Percentiles rank a stretch among this genome's conserved stretches.
Conservation (phyloP, 768 basidiomycete genomes). For the Podaxis sp. region DNA sequence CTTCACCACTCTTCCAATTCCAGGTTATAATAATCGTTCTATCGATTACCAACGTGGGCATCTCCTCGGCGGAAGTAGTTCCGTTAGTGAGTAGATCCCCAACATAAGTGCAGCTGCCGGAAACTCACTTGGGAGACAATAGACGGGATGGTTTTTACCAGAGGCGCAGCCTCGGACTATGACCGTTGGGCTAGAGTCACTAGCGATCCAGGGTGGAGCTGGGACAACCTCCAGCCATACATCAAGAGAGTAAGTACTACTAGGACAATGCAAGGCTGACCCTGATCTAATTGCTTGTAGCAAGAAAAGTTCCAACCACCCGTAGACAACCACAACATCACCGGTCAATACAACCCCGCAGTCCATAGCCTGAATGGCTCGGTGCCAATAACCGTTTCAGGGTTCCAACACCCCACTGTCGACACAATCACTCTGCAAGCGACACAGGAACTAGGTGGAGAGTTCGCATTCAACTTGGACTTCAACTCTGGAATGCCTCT, state of each 20-base stretch:
- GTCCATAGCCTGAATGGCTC: slow-evolving; percentile 25
- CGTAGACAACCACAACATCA: slow-evolving; percentile 25
- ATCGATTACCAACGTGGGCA: slow-evolving; percentile 25
- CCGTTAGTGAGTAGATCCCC: slow-evolving; percentile 21
- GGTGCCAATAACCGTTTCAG: slow-evolving; percentile 22
- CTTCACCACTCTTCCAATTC: slow-evolving; percentile 24
- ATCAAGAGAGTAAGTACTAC: slow-evolving; percentile 18
- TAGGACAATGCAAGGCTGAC: background rate
- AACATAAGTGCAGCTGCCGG: background rate
- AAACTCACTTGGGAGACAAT: background rate
- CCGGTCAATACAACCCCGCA: slow-evolving; percentile 26
- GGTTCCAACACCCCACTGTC: slow-evolving; percentile 13
- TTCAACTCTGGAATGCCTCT: slow-evolving; percentile 13
- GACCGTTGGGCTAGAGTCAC: slow-evolving; percentile 21
- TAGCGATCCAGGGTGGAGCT: slow-evolving; percentile 27
- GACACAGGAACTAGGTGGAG: slow-evolving; percentile 22
- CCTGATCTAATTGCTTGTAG: background rate
- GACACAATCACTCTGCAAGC: slow-evolving; percentile 18
- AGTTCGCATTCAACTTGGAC: slow-evolving; percentile 14
- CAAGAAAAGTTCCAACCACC: slow-evolving; percentile 23
- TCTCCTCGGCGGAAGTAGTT: slow-evolving; percentile 29
- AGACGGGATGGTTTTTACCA: slow-evolving; percentile 22
- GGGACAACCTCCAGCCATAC: slow-evolving; percentile 25
- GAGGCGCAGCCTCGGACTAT: slow-evolving; percentile 25
- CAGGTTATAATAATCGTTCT: slow-evolving; percentile 19